These are phyloP conservation scores for Sclerotinia nivalis DNA, from an alignment of 2,329 filamentous ascomycete genomes.

Conservation along the genomic window DNA sequence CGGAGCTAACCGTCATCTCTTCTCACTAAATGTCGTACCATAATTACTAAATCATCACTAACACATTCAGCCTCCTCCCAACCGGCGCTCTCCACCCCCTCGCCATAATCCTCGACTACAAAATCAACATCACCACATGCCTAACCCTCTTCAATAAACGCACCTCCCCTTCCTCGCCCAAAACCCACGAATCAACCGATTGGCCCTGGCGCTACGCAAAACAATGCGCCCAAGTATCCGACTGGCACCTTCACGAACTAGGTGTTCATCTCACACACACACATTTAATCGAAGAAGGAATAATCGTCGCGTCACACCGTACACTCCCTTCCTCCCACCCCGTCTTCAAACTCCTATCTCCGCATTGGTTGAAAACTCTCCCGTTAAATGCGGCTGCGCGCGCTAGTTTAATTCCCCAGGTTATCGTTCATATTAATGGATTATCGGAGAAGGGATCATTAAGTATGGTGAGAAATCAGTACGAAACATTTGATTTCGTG, in stretches of 20 bases:
- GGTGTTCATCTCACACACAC: constrained; percentile 49
- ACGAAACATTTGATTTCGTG: constrained; percentile 19
- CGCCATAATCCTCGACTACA: constrained; percentile 52
- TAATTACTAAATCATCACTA: not conserved
- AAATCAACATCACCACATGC: constrained; percentile 46
- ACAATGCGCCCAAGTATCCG: constrained; percentile 49
- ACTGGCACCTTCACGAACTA: constrained; percentile 53
- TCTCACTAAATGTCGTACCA: not conserved
- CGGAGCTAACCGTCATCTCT: not conserved
- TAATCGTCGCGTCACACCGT: constrained; percentile 50
- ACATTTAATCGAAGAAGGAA: constrained; percentile 51
- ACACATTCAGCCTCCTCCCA: constrained; percentile 2
- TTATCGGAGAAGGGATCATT: not conserved
- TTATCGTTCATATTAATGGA: constrained; percentile 45
- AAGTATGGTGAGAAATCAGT: not conserved
- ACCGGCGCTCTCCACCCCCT: constrained; percentile 51
- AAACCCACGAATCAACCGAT: constrained; percentile 44
- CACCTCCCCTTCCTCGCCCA: constrained; percentile 40
- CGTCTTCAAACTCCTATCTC: constrained; percentile 48
- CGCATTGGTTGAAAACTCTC: constrained; percentile 54
- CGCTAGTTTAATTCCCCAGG: constrained; percentile 47
- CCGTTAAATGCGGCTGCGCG: constrained; percentile 52
- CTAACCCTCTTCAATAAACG: constrained; percentile 53
- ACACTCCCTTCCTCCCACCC: constrained; percentile 46
- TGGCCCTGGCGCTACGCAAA: constrained; percentile 57